Base-by-base conservation (phyloP, 768 basidiomycete species). In the Pulveroboletus ravenelii region DNA sequence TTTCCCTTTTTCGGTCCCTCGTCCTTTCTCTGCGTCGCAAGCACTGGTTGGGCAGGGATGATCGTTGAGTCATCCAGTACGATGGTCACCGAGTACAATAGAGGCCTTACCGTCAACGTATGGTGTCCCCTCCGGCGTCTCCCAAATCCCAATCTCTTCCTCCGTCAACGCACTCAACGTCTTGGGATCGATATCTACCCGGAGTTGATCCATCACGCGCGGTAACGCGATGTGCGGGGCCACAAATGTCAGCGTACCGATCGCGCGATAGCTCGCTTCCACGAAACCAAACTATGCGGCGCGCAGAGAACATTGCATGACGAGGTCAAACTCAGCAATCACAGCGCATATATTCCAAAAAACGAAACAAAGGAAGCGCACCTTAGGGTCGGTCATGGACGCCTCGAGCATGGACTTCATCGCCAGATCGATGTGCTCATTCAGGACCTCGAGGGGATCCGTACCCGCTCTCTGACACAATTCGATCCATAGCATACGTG, bases 61-160 rank as follows among this genome's bases (percentile, higher is more conserved):
- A 32, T 23, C 4, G 3, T 9, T 17, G n/a, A 32, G 31, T 9
- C 2, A 31, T 14, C 4, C 13, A n/a, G 35, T 2, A 25, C 6
- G 25, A 5, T 6, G 4, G 13, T 7, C 5, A 10, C 2, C 7
- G 20, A 13, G 17, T 5, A 6, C 14, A 6, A 23, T 23, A 23
- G 23, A n/a, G 14, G 10, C 6, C 10, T 31, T 49, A 90, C 92
- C 89, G 66, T 96, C 90, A 35, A 89, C 76, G 53, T 78, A 97
- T 0, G 82, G 73, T 7, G 78, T 83, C n/a, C 87, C 95, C 45
- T 85, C 83, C 0, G 89, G 88, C 1, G 93, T 93, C 3, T 73
- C 72, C 92, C 90, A 97, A 13, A 96, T 84, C 6, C 82, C 89
- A 15, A 92, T 63, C 40, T 96, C 93, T 8, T 78, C 73, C 12